Evolutionary conservation across 78 protist species (phyloP).

Genomic region (Dictyostelium brefeldianum): DNA sequence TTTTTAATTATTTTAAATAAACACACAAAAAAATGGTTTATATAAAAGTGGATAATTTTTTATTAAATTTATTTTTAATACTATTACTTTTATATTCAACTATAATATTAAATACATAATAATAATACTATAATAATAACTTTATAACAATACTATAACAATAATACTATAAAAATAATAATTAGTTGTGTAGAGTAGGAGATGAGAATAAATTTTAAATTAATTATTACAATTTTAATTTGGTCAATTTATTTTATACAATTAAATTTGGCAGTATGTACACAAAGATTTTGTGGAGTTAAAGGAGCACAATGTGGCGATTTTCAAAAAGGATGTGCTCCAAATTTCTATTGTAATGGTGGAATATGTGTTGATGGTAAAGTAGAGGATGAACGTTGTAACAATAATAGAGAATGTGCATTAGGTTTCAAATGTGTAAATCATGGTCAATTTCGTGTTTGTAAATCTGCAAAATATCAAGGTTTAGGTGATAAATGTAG

Average conservation of each 20-base stretch:
- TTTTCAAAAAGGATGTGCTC: constrained; percentile 17
- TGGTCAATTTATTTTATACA: not conserved
- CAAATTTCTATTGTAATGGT: not conserved
- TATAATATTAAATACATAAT: too few relatives aligned
- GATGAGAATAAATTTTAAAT: not conserved
- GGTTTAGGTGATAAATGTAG: not conserved
- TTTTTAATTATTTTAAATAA: too few relatives aligned
- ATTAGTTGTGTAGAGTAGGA: too few relatives aligned
- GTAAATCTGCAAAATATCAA: constrained; percentile 7
- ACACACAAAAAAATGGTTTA: not conserved
- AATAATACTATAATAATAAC: not conserved
- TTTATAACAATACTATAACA: too few relatives aligned
- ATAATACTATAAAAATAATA: not conserved
- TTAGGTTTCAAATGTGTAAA: constrained; percentile 41
- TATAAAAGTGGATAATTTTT: constrained; percentile 8
- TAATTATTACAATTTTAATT: not conserved
- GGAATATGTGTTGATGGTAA: constrained; percentile 13
- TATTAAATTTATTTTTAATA: not conserved
- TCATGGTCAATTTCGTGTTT: constrained; percentile 2
- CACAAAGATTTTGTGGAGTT: constrained; percentile 23
- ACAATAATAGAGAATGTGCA: constrained; percentile 8
- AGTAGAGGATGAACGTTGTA: constrained; percentile 12
- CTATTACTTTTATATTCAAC: not conserved
- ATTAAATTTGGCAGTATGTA: not conserved
- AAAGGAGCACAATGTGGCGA: constrained; percentile 25